Evolutionary conservation across 345 rosid species (phyloP).

Genomic region (Citrus maxima): DNA sequence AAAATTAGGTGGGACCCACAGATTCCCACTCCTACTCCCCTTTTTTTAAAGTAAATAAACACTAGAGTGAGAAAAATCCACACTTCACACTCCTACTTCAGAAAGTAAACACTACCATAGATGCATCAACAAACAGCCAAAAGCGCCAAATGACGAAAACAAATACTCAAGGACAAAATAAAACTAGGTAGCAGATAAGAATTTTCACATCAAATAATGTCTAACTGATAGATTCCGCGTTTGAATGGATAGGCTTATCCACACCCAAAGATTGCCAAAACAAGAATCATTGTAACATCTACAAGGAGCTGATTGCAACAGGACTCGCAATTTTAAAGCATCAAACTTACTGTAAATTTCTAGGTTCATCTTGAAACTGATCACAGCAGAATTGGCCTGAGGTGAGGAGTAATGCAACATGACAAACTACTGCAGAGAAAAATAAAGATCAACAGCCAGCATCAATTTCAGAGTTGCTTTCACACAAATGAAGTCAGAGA

Average conservation of each 20-base stretch:
- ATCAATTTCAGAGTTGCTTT: too few species aligned
- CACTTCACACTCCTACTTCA: too few species aligned
- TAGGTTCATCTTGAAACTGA: background rate
- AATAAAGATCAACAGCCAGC: background rate
- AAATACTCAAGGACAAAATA: background rate
- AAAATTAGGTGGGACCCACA: too few species aligned
- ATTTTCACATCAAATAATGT: background rate
- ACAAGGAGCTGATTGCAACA: background rate
- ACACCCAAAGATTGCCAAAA: background rate
- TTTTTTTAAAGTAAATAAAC: too few species aligned
- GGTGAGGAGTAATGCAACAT: background rate
- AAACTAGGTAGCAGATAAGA: background rate
- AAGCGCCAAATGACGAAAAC: background rate
- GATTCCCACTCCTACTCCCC: too few species aligned
- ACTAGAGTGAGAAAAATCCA: too few species aligned
- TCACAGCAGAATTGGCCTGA: background rate
- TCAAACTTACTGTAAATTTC: background rate
- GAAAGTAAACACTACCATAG: too few species aligned
- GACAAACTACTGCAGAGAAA: background rate
- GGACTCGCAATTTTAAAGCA: background rate
- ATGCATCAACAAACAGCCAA: background rate
- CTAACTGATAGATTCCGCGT: background rate
- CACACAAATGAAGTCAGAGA: background rate
- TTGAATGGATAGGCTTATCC: background rate
- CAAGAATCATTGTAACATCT: background rate